Conservation (phyloP, 2,329 filamentous ascomycete species). For the Fusarium buxicola region DNA sequence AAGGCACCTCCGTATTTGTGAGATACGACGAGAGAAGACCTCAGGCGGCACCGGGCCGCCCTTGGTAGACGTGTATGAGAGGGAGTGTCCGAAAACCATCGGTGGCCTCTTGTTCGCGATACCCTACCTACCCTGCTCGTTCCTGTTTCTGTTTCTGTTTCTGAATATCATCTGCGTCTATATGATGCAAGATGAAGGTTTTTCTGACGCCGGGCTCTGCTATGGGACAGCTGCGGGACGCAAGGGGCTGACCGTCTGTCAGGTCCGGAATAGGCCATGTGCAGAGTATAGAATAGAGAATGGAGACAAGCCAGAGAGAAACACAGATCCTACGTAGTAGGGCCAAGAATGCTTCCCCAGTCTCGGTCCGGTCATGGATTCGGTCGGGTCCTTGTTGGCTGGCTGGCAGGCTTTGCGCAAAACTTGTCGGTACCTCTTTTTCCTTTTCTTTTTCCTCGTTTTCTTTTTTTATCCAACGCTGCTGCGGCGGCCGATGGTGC, state of each 20-base stretch:
- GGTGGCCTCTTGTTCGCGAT: constrained; percentile 19
- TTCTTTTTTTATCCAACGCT: constrained; percentile 13
- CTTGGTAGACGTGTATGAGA: constrained; percentile 6
- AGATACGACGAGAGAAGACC: constrained; percentile 36
- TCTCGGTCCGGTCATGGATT: constrained; percentile 15
- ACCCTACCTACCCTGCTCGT: constrained; percentile 4
- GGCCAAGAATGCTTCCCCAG: not conserved
- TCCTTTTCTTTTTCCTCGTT: constrained; percentile 11
- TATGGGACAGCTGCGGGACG: constrained; percentile 24
- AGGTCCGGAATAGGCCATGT: constrained; percentile 12
- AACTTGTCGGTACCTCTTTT: not conserved
- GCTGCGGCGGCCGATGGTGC: constrained; percentile 18
- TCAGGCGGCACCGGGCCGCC: constrained; percentile 7
- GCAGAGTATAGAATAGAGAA: constrained; percentile 13
- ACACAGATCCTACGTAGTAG: not conserved
- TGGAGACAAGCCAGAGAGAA: constrained; percentile 8
- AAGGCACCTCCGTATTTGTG: constrained; percentile 28
- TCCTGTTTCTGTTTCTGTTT: constrained; percentile 15
- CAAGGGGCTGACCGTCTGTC: constrained; percentile 33
- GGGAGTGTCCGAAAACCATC: constrained; percentile 42
- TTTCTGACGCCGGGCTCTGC: constrained; percentile 7
- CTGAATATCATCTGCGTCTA: constrained; percentile 26
- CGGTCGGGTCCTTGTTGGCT: too few species aligned
- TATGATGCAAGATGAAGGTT: constrained; percentile 39
- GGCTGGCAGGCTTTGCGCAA: constrained; percentile 2